Evolutionary conservation across 306 rosid species (phyloP), one percentile per base, ranked within the genome.

Genomic region (Comarum palustre): DNA sequence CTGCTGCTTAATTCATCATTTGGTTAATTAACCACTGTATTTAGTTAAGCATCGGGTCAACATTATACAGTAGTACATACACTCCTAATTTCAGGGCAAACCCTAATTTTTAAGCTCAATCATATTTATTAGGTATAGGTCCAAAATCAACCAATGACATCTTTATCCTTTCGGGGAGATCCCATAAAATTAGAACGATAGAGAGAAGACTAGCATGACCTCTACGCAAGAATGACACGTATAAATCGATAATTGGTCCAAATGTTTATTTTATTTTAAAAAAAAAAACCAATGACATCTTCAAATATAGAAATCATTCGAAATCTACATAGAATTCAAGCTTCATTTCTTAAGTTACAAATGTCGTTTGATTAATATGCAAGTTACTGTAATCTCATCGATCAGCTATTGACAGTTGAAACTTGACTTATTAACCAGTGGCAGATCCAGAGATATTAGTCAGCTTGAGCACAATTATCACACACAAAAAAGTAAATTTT

Each of bases 1-100:
- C 59, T 73, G 41, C 42, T 38, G 42, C 58, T 58, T 59, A 36
- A 72, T 60, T 17, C 27, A 43, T 62, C 41, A 43, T 62, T 38
- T 17, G 57, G 16, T 64, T 65, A 4, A 45, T 52, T 54, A 55
- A 41, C 42, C 29, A 72, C 67, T 24, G 5, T 27, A 8, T 7
- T 6, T 39, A 6, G 75, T 22, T 52, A 70, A 39, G 55, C 75
- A 72, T 57, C 5, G 52, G 7, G 41, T 55, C 65, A 24, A 24
- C 48, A 38, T 29, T 6, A 36, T 15, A 14, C 36, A 58, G 63
- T 24, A 58, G 63, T 24, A 22, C 63, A 13, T 34, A 36, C 39
- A 25, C 48, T 38, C 55, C 43, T 72, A 11, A 55, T 38, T 54
- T 71, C 48, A 24, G 65, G 58, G 29, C n/a, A 48, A n/a, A 34